These are phyloP conservation scores for Marasmius fiardii DNA, from an alignment of 1,284 basidiomycete species.

Conservation along the genomic window DNA sequence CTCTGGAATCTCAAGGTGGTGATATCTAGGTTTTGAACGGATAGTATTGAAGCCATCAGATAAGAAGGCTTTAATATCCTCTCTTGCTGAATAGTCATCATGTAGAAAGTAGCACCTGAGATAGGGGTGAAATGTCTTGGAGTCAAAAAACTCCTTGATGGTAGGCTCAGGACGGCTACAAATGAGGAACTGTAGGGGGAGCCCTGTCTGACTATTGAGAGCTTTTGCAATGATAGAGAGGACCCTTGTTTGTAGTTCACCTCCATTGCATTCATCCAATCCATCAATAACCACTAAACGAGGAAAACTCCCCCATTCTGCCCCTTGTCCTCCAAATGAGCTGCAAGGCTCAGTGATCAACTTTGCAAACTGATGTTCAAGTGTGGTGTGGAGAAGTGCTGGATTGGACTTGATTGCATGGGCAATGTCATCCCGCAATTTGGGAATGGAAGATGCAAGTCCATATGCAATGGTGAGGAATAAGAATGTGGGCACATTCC, in stretches of 20 bases:
- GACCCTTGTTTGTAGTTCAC: background rate
- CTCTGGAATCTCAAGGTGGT: too few species aligned
- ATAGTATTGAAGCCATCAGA: too few species aligned
- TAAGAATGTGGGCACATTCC: background rate
- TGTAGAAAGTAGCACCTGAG: too few species aligned
- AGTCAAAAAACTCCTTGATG: background rate
- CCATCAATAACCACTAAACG: background rate
- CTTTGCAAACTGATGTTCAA: background rate
- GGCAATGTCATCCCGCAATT: background rate
- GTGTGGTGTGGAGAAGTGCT: background rate
- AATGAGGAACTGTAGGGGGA: background rate
- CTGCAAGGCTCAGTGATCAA: background rate
- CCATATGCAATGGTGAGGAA: background rate
- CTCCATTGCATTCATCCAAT: background rate
- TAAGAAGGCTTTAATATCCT: too few species aligned
- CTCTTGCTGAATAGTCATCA: too few species aligned
- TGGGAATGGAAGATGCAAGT: background rate
- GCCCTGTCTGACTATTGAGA: background rate
- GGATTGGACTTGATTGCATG: background rate
- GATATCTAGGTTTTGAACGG: too few species aligned
- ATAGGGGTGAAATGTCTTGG: background rate
- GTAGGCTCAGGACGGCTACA: background rate
- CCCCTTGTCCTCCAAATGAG: background rate
- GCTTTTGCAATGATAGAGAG: background rate
- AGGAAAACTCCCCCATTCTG: background rate